Percentiles rank a stretch among this genome's conserved stretches.
These are phyloP conservation scores for Usnea hakonensis DNA, from an alignment of 495 filamentous ascomycete genomes.

Conservation along the genomic window DNA sequence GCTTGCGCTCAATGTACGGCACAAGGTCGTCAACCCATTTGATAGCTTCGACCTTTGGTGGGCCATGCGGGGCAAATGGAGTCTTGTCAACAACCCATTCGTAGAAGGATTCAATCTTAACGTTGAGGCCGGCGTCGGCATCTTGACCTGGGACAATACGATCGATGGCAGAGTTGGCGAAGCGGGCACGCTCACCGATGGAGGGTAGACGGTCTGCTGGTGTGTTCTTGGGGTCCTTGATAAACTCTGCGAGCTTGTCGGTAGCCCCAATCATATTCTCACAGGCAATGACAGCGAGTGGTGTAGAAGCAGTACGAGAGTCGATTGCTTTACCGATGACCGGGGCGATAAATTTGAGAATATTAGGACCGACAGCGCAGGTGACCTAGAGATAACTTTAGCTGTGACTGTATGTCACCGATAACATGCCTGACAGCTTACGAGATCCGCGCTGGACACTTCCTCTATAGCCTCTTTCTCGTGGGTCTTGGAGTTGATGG, in stretches of 20 bases:
- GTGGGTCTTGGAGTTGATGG: constrained; percentile 86
- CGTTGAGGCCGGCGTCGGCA: constrained; percentile 69
- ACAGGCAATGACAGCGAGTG: constrained; percentile 88
- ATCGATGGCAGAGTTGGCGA: constrained; percentile 96
- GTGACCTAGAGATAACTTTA: constrained; percentile 45
- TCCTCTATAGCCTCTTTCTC: constrained; percentile 72
- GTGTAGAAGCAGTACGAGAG: constrained; percentile 58
- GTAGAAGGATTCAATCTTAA: constrained; percentile 95
- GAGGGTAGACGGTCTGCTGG: constrained; percentile 48
- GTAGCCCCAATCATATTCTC: constrained; percentile 95
- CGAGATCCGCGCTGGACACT: constrained; percentile 76
- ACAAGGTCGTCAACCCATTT: constrained; percentile 85
- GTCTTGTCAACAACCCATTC: constrained; percentile 92
- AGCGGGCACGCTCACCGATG: constrained; percentile 60
- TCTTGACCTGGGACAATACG: constrained; percentile 90
- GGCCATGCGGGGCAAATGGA: constrained; percentile 59
- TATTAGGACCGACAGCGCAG: constrained; percentile 90
- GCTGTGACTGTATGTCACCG: neutral
- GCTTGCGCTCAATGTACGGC: constrained; percentile 97
- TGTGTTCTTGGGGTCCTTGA: constrained; percentile 64
- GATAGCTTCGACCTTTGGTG: constrained; percentile 75
- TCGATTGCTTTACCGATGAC: constrained; percentile 88
- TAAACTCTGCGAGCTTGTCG: constrained; percentile 69
- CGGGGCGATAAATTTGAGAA: constrained; percentile 92
- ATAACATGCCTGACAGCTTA: constrained; percentile 1